These are phyloP conservation scores for Boletus subcaerulescens DNA, from an alignment of 768 basidiomycete genomes.

Conservation along the genomic window DNA sequence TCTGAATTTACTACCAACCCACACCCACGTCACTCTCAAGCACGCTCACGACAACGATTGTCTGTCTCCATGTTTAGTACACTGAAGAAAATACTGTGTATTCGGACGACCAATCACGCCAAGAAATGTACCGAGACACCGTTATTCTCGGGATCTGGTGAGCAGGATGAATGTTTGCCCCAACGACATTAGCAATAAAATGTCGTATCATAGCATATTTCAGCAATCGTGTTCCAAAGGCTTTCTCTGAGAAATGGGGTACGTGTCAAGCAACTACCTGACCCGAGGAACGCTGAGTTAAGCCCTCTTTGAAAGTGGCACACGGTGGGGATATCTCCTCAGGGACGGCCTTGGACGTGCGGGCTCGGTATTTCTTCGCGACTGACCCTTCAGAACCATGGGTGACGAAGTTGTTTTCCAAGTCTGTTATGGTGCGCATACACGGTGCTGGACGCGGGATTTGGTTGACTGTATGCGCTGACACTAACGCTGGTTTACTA, in stretches of 20 bases:
- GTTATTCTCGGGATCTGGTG: slow-evolving; percentile 27
- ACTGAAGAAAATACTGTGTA: slow-evolving; percentile 8
- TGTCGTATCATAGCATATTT: slow-evolving; percentile 24
- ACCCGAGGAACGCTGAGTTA: neutral
- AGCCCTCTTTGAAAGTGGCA: slow-evolving; percentile 8
- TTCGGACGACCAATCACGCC: neutral
- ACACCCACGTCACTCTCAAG: no score
- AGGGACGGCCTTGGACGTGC: slow-evolving; percentile 6
- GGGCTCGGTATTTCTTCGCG: slow-evolving; percentile 32
- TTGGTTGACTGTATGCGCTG: slow-evolving; percentile 9
- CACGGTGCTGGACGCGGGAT: neutral
- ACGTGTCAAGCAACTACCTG: neutral
- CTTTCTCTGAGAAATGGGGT: slow-evolving; percentile 25
- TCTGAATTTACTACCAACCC: no score
- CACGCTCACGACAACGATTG: no score
- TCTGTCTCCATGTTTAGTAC: slow-evolving; percentile 7
- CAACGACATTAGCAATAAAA: neutral
- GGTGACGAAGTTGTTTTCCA: slow-evolving; percentile 25
- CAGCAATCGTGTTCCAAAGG: slow-evolving; percentile 23
- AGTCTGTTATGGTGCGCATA: slow-evolving; percentile 29
- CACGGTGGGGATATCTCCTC: slow-evolving; percentile 24
- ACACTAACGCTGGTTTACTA: neutral
- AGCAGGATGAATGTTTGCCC: neutral
- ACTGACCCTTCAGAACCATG: slow-evolving; percentile 26
- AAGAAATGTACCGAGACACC: neutral